These are phyloP conservation scores for Neoascochyta sp. DNA, from an alignment of 2,329 filamentous ascomycete genomes.

Conservation along the genomic window DNA sequence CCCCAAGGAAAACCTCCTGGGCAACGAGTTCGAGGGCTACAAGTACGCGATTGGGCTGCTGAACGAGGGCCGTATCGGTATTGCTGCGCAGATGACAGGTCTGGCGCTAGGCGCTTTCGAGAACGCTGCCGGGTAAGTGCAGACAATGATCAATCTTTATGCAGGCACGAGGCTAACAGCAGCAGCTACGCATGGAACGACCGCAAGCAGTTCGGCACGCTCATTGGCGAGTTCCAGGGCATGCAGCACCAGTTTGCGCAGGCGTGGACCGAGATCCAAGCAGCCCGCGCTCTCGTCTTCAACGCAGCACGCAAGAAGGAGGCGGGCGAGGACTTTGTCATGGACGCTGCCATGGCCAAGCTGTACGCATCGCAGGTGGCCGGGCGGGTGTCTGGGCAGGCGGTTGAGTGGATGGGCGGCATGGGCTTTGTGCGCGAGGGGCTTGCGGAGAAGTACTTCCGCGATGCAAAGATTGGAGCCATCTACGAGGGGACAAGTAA, in stretches of 20 bases:
- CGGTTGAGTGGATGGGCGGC: slow-evolving; percentile 98
- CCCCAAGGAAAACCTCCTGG: slow-evolving; percentile 81
- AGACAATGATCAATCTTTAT: not conserved
- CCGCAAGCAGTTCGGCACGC: slow-evolving; percentile 89
- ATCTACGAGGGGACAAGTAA: slow-evolving; percentile 93
- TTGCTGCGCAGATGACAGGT: slow-evolving; percentile 98
- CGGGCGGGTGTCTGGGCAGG: slow-evolving; percentile 75
- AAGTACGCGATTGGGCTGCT: slow-evolving; percentile 93
- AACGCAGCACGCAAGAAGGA: slow-evolving; percentile 98
- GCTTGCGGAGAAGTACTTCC: slow-evolving; percentile 94
- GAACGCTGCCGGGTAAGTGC: slow-evolving; percentile 72
- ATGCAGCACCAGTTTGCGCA: slow-evolving; percentile 99
- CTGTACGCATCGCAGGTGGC: slow-evolving; percentile 92
- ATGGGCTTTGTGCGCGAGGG: slow-evolving; percentile 98
- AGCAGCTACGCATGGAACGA: slow-evolving; percentile 92
- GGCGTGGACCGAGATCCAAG: slow-evolving; percentile 87
- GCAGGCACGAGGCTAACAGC: slow-evolving; percentile 7
- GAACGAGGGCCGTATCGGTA: slow-evolving; percentile 96
- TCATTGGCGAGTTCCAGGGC: slow-evolving; percentile 95
- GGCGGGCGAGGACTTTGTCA: slow-evolving; percentile 89
- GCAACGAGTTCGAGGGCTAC: slow-evolving; percentile 87
- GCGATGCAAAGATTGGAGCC: slow-evolving; percentile 96
- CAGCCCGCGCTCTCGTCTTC: slow-evolving; percentile 87
- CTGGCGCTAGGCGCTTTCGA: slow-evolving; percentile 92
- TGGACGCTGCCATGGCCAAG: slow-evolving; percentile 97